Conservation (phyloP, 768 basidiomycete genomes). For the Paxillus involutus region DNA sequence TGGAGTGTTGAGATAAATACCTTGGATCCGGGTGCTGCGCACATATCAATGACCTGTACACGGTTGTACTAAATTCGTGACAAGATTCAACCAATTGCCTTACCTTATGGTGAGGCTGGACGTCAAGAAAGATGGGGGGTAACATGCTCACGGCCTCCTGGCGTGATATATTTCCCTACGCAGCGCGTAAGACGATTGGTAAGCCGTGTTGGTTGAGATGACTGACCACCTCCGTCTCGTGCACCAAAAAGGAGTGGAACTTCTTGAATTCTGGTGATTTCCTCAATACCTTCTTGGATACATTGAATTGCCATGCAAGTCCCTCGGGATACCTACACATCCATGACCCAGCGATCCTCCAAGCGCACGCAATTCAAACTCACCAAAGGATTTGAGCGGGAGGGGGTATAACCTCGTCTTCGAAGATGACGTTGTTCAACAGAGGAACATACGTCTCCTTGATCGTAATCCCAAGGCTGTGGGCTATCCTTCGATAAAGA, state of each 20-base stretch:
- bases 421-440: slow-evolving; percentile 70
- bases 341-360: not conserved
- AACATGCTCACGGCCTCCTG: slow-evolving; percentile 99
- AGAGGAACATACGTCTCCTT: slow-evolving; percentile 75
- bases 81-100: slow-evolving; percentile 16
- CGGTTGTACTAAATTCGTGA: slow-evolving; percentile 1
- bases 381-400: slow-evolving; percentile 88
- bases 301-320: slow-evolving; percentile 96
- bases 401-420: slow-evolving; percentile 72
- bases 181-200: not conserved
- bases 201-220: not conserved
- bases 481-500: slow-evolving; percentile 49
- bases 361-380: slow-evolving; percentile 5
- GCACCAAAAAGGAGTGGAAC: slow-evolving; percentile 95
- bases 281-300: slow-evolving; percentile 83
- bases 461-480: slow-evolving; percentile 79
- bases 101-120: slow-evolving; percentile 88
- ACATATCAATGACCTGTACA: slow-evolving; percentile 87
- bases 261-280: slow-evolving; percentile 89
- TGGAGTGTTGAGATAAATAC: slow-evolving; percentile 33
- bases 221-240: slow-evolving; percentile 94
- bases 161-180: slow-evolving; percentile 89
- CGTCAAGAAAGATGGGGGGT: slow-evolving; percentile 93
- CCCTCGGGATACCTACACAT: slow-evolving; percentile 82
- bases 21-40: slow-evolving; percentile 97